Percentiles rank a stretch among this genome's conserved stretches.
phyloP scores from a whole-genome alignment of 2,329 filamentous ascomycete genomes.

The Chalaropsis ovoidea region DNA sequence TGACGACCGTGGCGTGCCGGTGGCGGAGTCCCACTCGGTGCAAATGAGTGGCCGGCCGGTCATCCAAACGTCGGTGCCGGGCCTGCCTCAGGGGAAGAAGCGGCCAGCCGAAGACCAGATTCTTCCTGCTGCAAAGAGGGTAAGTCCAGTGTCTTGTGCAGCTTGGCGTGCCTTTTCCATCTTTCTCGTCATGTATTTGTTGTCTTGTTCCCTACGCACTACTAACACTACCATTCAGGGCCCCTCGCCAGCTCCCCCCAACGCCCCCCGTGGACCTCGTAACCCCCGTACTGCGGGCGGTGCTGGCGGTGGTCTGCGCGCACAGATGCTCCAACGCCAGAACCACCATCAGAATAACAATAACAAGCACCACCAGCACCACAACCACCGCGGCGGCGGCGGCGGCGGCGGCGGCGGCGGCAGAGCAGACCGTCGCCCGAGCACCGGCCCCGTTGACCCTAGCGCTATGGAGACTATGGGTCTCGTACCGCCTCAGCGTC shows the following conservation, averaged over 20 bases:
- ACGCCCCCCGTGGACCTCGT: conserved; percentile 12
- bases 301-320: conserved; percentile 25
- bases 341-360: background rate
- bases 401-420: no score
- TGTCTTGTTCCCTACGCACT: background rate
- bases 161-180: no score
- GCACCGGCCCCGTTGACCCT: conserved; percentile 34
- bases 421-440: background rate
- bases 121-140: conserved; percentile 35
- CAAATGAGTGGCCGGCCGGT: conserved; percentile 32
- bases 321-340: conserved; percentile 31
- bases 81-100: conserved; percentile 35
- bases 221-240: background rate
- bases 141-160: conserved; percentile 33
- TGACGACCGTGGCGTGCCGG: conserved; percentile 20
- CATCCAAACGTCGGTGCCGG: conserved; percentile 34
- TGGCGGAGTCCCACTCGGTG: conserved; percentile 28
- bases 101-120: conserved; percentile 33
- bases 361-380: conserved; percentile 1
- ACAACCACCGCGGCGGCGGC: no score
- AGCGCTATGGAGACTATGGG: conserved; percentile 45
- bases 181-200: background rate
- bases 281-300: background rate
- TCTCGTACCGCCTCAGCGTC: conserved; percentile 39
- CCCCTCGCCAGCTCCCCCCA: conserved; percentile 3